phyloP scores from a whole-genome alignment of 768 basidiomycete genomes.

The Boletus huronensis region DNA sequence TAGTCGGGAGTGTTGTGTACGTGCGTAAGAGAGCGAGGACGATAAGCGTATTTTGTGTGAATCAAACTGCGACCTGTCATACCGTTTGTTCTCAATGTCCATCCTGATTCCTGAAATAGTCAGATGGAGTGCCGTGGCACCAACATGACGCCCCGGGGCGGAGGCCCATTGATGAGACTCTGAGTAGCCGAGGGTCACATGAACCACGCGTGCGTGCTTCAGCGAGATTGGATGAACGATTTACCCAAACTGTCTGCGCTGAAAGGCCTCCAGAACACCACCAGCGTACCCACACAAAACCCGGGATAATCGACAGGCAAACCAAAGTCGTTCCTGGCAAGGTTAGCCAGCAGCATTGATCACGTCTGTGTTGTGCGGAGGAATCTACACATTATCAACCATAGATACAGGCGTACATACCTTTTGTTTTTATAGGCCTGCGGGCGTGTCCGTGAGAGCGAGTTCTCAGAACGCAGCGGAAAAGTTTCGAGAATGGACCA shows the following conservation, averaged over 20 bases:
- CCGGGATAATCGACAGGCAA: not conserved
- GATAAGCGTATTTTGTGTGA: not conserved
- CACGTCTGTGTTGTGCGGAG: no score
- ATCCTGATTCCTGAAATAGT: not conserved
- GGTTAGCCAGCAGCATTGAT: not conserved
- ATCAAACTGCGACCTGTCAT: not conserved
- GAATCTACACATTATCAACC: not conserved
- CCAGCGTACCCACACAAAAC: not conserved
- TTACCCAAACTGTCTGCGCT: not conserved
- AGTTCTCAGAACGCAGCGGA: not conserved
- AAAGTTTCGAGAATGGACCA: not conserved
- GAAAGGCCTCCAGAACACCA: not conserved
- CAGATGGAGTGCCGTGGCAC: not conserved
- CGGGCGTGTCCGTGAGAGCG: not conserved
- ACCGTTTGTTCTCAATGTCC: not conserved
- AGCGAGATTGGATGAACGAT: not conserved
- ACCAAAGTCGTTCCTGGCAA: not conserved
- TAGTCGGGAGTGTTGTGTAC: not conserved
- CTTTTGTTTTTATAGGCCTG: not conserved
- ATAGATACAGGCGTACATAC: not conserved
- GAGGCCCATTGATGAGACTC: not conserved
- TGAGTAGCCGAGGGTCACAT: constrained; percentile 2
- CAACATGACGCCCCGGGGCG: not conserved
- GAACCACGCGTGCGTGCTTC: not conserved
- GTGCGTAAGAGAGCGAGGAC: not conserved